Evolutionary conservation across 2,329 filamentous ascomycete species (phyloP).

Genomic region (Penicillium sp.): DNA sequence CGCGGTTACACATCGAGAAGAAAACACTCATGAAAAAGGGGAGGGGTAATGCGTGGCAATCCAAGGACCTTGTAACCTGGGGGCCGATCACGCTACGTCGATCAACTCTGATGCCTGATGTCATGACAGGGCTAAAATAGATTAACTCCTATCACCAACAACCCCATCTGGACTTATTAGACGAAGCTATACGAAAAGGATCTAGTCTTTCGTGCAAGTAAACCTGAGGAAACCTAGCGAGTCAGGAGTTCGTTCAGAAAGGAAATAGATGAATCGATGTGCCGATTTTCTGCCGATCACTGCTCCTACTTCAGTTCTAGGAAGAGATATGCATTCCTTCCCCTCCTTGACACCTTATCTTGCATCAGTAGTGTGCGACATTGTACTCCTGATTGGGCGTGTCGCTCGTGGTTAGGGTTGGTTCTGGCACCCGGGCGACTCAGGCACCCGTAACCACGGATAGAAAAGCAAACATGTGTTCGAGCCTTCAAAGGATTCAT

Average conservation of each 20-base stretch:
- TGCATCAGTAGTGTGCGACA: constrained; percentile 15
- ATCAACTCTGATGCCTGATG: not conserved
- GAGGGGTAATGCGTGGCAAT: not conserved
- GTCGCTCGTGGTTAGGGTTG: constrained; percentile 1
- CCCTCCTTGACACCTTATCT: constrained; percentile 17
- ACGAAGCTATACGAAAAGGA: not conserved
- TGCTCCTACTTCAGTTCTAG: not conserved
- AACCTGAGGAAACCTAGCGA: not conserved
- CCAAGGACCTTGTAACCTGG: not conserved
- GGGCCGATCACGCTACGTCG: not conserved
- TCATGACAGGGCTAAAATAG: not conserved
- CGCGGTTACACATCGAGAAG: not conserved
- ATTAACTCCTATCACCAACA: not conserved
- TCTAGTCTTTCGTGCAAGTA: not conserved
- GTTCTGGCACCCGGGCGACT: not conserved
- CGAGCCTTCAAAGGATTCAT: not conserved
- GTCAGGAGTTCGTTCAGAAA: not conserved
- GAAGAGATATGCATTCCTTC: not conserved
- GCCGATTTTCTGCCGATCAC: not conserved
- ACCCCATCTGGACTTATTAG: not conserved
- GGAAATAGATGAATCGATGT: not conserved
- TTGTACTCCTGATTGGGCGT: constrained; percentile 10
- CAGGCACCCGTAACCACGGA: not conserved
- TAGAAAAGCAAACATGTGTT: not conserved
- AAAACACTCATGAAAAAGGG: too few relatives aligned